Base-by-base conservation (phyloP, 2,329 filamentous ascomycete genomes). In the Ceratocystis ficicola region DNA sequence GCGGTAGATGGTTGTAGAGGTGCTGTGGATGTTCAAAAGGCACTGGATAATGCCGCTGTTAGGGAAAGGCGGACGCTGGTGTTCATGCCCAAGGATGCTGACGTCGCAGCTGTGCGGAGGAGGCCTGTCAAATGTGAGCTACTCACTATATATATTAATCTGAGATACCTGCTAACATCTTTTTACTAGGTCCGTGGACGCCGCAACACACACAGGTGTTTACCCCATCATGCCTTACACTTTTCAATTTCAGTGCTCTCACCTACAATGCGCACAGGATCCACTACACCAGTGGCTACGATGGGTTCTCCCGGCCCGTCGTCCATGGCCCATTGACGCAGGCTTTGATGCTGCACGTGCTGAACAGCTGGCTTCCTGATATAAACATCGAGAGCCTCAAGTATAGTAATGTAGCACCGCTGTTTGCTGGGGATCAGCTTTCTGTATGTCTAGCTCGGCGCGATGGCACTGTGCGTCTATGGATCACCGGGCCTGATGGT, bases 261-360 rank as follows among this genome's bases (percentile, higher is more conserved):
- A 93, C 89, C 1, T 92, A 90, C 78, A 99, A 99, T 75, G 90
- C 90, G 1, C 94, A 99, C 75, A 80, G 82, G 17, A 96, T 99
- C 70, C 94, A 99, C 76, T 95, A 90, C 75, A 86, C 85, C 63
- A 81, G 81, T 48, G 77, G 82, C 12, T 77, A 86, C 12, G 94
- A 97, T 74, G 88, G 88, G 10, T 86, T 95, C 73, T 80, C 80
- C 4, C 83, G 86, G 68, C 78, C 90, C 30, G 80, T 97, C 17
- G 89, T 97, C 65, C 94, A 97, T 72, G 94, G 94, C 0, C 93
- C 94, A 0, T 77, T 99, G 65, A 85, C 84, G 1, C 80, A 95
- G 50, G 86, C 87, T 0, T 78, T 97, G 5, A 85, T 96, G 79
- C 79, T 95, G 44, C 82, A 69, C 44, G 62, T 57, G 12, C 68